A percentile compares a stretch with the other conserved stretches of the same genome.
These are phyloP conservation scores for Aquilaria sinensis DNA, from an alignment of 345 rosid genomes.

Conservation along the genomic window DNA sequence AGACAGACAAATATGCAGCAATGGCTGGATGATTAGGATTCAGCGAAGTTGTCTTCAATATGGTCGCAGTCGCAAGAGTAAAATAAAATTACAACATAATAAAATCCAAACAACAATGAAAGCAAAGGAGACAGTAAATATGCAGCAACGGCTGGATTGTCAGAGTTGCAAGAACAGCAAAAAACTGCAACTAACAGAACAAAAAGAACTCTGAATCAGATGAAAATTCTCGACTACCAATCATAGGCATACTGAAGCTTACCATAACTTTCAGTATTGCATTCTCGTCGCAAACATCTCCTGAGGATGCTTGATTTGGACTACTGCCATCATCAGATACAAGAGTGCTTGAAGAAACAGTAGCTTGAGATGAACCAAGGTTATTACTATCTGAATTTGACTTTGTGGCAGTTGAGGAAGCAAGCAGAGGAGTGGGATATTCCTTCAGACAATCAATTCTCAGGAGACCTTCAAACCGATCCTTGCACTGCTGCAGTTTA, in stretches of 20 bases:
- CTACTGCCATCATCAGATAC: constrained; percentile 73
- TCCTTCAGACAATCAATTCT: constrained; percentile 75
- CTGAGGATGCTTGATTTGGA: constrained; percentile 62
- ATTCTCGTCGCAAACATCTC: constrained; percentile 74
- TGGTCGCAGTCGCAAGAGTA: too few species aligned
- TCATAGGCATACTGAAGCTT: constrained; percentile 15
- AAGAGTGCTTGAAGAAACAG: constrained; percentile 59
- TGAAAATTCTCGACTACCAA: too few species aligned
- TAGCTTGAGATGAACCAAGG: constrained; percentile 72
- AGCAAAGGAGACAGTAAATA: too few species aligned
- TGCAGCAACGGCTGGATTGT: too few species aligned
- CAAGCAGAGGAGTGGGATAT: constrained; percentile 40
- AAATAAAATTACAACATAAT: too few species aligned
- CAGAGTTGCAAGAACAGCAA: too few species aligned
- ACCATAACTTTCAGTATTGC: constrained; percentile 98
- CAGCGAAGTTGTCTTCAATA: too few species aligned
- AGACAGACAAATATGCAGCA: too few species aligned
- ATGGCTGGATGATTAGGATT: too few species aligned
- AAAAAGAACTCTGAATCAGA: too few species aligned
- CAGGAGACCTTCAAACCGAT: constrained; percentile 51
- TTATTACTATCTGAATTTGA: constrained; percentile 61
- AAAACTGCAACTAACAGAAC: too few species aligned
- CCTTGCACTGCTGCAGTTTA: constrained; percentile 94
- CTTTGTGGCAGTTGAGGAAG: constrained; percentile 41
- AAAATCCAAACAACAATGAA: too few species aligned